Conservation (phyloP, 495 filamentous ascomycete species). For the Penicillium lagena region DNA sequence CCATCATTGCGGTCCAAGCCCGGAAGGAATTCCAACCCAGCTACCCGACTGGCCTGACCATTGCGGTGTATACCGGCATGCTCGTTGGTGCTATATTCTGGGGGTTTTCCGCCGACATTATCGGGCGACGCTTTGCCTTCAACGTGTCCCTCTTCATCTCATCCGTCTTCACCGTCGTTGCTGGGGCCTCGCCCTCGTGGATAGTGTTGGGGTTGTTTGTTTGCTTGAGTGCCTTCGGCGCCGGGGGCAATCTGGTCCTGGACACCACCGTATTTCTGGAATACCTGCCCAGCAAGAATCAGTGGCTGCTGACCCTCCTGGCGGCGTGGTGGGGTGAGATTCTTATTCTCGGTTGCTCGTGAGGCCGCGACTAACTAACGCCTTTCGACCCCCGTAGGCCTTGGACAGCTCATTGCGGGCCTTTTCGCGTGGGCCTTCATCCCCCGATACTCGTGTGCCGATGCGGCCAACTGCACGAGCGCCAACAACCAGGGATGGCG, state of each 20-base stretch:
- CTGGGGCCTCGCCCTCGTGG: constrained; percentile 44
- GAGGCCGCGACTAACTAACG: no score
- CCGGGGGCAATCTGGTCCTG: constrained; percentile 62
- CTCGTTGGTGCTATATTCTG: constrained; percentile 49
- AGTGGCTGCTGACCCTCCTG: constrained; percentile 44
- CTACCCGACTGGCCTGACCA: constrained; percentile 47
- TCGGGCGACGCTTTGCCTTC: constrained; percentile 48
- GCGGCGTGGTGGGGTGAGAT: constrained; percentile 43
- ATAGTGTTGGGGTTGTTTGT: constrained; percentile 41
- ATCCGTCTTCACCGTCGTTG: constrained; percentile 42
- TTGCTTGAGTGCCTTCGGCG: constrained; percentile 41
- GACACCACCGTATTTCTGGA: constrained; percentile 59
- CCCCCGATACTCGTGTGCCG: constrained; percentile 30
- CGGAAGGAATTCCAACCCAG: constrained; percentile 50
- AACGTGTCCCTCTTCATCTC: constrained; percentile 44
- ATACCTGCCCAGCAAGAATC: constrained; percentile 38
- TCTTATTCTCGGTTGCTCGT: background rate
- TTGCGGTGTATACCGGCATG: constrained; percentile 52
- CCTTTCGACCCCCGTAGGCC: constrained; percentile 1
- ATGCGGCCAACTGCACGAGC: constrained; percentile 31
- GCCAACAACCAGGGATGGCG: constrained; percentile 49
- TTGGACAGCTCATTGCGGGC: constrained; percentile 25
- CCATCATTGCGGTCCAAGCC: constrained; percentile 53
- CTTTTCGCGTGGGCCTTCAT: constrained; percentile 43
- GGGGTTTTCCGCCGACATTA: constrained; percentile 48